phyloP scores from a whole-genome alignment of 164 flowering plant species.

The Akebia trifoliata region DNA sequence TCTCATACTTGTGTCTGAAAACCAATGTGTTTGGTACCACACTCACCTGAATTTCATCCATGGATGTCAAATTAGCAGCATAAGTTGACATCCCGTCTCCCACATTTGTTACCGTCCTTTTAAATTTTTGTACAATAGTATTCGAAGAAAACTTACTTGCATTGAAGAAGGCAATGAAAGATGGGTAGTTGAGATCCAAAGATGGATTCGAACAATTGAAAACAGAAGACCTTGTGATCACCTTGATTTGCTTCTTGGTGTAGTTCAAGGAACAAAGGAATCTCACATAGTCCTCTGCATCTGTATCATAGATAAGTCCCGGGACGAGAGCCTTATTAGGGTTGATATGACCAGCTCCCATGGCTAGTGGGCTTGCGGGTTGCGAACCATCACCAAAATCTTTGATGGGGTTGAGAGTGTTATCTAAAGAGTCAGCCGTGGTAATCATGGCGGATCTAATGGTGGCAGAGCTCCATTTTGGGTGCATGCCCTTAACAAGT shows the following conservation, averaged over 20 bases:
- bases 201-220: conserved; percentile 26
- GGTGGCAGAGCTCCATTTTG: conserved; percentile 65
- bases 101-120: conserved; percentile 36
- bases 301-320: conserved; percentile 41
- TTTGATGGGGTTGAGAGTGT: conserved; percentile 26
- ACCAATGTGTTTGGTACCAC: conserved; percentile 4
- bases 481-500: conserved; percentile 39
- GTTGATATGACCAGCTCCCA: conserved; percentile 54
- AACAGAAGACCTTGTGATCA: conserved; percentile 23
- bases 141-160: conserved; percentile 12
- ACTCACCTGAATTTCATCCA: conserved; percentile 1
- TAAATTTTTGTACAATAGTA: conserved; percentile 21
- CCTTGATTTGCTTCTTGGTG: conserved; percentile 31
- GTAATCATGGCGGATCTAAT: conserved; percentile 67
- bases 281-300: conserved; percentile 30
- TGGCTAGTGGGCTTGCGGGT: conserved; percentile 39
- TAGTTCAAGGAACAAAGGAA: conserved; percentile 44
- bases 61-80: not conserved
- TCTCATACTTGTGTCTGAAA: conserved; percentile 3
- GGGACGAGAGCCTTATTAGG: conserved; percentile 62
- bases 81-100: conserved; percentile 7
- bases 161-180: conserved; percentile 38
- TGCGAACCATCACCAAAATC: conserved; percentile 19
- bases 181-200: conserved; percentile 56
- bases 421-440: conserved; percentile 35